A percentile compares a stretch with the other conserved stretches of the same genome.
Conservation (phyloP, 2,329 filamentous ascomycete species). For the Fusarium pininemorale region DNA sequence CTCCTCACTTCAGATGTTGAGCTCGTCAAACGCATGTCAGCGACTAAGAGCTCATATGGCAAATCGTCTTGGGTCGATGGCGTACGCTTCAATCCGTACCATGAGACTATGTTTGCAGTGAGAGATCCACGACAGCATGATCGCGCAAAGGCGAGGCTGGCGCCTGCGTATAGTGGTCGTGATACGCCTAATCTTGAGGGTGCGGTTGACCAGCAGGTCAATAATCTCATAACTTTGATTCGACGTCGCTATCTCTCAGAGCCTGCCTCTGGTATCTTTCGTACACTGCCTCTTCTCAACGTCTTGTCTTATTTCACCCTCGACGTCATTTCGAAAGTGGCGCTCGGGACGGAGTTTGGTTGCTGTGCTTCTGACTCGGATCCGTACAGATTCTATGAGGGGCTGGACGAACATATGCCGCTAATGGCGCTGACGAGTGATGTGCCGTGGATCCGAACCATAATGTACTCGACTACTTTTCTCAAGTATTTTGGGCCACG, state of each 20-base stretch:
- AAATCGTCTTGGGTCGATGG: not conserved
- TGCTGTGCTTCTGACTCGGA: constrained; percentile 5
- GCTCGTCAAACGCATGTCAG: not conserved
- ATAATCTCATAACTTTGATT: not conserved
- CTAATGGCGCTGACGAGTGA: not conserved
- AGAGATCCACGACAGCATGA: not conserved
- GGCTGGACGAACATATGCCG: not conserved
- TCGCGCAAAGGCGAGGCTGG: not conserved
- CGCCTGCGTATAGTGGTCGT: not conserved
- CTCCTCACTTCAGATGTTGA: not conserved
- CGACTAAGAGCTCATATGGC: not conserved
- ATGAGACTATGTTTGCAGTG: not conserved
- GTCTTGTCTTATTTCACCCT: not conserved
- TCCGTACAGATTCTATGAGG: not conserved
- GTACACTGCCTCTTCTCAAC: not conserved
- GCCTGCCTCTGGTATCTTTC: not conserved
- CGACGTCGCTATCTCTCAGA: not conserved
- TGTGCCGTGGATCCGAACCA: not conserved
- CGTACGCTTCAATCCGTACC: not conserved
- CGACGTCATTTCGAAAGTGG: not conserved
- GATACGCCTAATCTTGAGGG: not conserved
- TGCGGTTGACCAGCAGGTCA: not conserved
- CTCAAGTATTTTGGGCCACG: not conserved
- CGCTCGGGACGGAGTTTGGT: not conserved
- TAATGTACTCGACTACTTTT: not conserved